Evolutionary conservation across 2,329 filamentous ascomycete genomes (phyloP).

Genomic region (Thielaviopsis euricoi): DNA sequence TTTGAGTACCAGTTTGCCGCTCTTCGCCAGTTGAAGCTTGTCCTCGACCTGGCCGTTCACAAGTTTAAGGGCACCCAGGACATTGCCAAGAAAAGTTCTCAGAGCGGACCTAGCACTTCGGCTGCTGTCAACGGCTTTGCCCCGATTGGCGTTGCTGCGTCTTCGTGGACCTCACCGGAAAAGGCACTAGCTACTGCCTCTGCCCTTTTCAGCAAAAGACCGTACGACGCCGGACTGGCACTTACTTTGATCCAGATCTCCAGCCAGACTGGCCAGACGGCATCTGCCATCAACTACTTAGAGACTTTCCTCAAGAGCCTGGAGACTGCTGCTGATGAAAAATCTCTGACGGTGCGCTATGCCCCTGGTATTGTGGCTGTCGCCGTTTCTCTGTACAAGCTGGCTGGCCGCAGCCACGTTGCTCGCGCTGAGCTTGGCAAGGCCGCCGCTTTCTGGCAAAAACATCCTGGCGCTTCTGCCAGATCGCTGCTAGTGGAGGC

Average conservation of each 20-base stretch:
- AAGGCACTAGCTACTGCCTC: slow-evolving; percentile 7
- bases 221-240: slow-evolving; percentile 53
- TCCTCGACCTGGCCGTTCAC: slow-evolving; percentile 43
- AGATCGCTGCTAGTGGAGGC: slow-evolving; percentile 63
- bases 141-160: slow-evolving; percentile 10
- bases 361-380: slow-evolving; percentile 73
- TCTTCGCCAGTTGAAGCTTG: slow-evolving; percentile 41
- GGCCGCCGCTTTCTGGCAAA: slow-evolving; percentile 68
- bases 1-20: slow-evolving; percentile 48
- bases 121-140: slow-evolving; percentile 7
- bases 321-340: slow-evolving; percentile 39
- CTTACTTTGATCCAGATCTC: slow-evolving; percentile 73
- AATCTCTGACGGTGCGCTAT: slow-evolving; percentile 55
- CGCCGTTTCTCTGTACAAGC: slow-evolving; percentile 61
- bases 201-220: slow-evolving; percentile 5
- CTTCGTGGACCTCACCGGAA: slow-evolving; percentile 1
- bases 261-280: slow-evolving; percentile 51
- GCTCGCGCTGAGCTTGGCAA: slow-evolving; percentile 60
- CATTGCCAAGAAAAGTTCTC: slow-evolving; percentile 1
- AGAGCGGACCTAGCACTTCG: background rate
- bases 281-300: slow-evolving; percentile 57
- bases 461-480: slow-evolving; percentile 29
- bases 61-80: slow-evolving; percentile 29
- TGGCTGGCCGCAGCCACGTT: slow-evolving; percentile 55
- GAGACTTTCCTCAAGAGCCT: slow-evolving; percentile 60